A percentile compares a stretch with the other conserved stretches of the same genome.
Evolutionary conservation across 2,329 filamentous ascomycete genomes (phyloP).

Genomic region (Colletotrichum sp.): DNA sequence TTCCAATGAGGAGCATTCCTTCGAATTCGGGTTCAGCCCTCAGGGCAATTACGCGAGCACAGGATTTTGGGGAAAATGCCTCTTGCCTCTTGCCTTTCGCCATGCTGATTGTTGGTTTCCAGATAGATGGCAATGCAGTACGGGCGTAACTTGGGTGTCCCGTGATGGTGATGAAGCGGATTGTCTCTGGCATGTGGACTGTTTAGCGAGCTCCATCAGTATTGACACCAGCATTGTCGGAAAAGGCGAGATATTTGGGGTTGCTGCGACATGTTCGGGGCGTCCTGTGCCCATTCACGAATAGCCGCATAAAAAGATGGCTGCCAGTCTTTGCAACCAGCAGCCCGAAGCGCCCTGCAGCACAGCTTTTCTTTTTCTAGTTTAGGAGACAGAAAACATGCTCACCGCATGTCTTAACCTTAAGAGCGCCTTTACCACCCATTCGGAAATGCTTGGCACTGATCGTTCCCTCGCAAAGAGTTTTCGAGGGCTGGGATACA

Average conservation of each 20-base stretch:
- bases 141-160: not conserved
- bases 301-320: not conserved
- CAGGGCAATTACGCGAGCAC: not conserved
- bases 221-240: not conserved
- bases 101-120: not conserved
- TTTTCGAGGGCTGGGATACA: not conserved
- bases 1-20: not conserved
- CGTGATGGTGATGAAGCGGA: not conserved
- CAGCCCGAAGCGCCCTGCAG: not conserved
- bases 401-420: slow-evolving; percentile 1
- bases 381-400: not conserved
- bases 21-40: not conserved
- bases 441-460: slow-evolving; percentile 6
- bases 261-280: not conserved
- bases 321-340: not conserved
- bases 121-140: not conserved
- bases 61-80: not conserved
- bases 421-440: not conserved
- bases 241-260: not conserved
- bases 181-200: not conserved
- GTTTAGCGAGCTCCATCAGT: not conserved
- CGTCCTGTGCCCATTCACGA: not conserved
- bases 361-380: not conserved
- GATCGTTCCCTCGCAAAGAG: not conserved
- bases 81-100: not conserved